Evolutionary conservation across 208 protist species (phyloP).

Genomic region (Endotrypanum monterogeii): DNA sequence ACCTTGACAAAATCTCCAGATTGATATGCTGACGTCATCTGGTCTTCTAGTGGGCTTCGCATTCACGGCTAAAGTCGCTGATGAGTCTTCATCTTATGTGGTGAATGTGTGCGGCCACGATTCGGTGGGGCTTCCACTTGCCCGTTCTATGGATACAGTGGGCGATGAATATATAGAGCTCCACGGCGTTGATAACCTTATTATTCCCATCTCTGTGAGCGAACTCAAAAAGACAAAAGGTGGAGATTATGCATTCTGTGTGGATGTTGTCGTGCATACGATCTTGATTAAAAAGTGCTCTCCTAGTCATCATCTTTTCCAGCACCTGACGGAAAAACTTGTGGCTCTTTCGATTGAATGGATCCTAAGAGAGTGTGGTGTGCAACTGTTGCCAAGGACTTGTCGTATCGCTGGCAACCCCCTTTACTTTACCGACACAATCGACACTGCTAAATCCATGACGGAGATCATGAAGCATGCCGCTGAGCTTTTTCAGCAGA

Average conservation of each 20-base stretch:
- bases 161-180: conserved; percentile 67
- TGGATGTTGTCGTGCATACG: conserved; percentile 86
- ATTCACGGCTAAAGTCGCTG: conserved; percentile 42
- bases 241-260: conserved; percentile 38
- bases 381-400: conserved; percentile 38
- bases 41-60: conserved; percentile 31
- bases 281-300: conserved; percentile 54
- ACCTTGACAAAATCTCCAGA: not conserved
- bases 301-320: conserved; percentile 38
- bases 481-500: conserved; percentile 25
- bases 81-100: conserved; percentile 50
- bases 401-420: conserved; percentile 48
- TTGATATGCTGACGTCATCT: conserved; percentile 18
- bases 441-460: not conserved
- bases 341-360: conserved; percentile 70
- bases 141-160: conserved; percentile 69
- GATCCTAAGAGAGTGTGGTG: conserved; percentile 76
- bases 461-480: conserved; percentile 30
- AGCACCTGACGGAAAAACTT: conserved; percentile 68
- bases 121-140: conserved; percentile 64
- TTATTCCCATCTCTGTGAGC: conserved; percentile 85
- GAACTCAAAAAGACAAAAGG: conserved; percentile 20
- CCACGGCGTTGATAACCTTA: conserved; percentile 83
- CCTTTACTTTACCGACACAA: conserved; percentile 36
- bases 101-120: conserved; percentile 86